These are phyloP conservation scores for Ustilago nuda DNA, from an alignment of 1,284 basidiomycete species.

Conservation along the genomic window DNA sequence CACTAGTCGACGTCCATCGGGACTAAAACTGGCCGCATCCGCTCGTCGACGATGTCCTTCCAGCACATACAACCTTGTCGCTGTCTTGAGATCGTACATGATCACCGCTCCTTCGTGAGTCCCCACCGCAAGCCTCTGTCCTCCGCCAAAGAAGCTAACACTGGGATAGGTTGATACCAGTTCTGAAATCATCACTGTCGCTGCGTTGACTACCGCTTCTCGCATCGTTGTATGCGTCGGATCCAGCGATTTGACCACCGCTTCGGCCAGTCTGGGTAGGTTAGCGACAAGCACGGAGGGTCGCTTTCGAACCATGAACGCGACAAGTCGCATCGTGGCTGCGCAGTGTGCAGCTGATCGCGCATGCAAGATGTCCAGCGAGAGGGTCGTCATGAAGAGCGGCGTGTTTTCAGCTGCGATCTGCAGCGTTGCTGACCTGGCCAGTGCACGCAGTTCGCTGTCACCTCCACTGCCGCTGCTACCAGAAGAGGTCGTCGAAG, in stretches of 20 bases:
- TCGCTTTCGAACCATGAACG: conserved; percentile 87
- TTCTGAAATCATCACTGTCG: conserved; percentile 87
- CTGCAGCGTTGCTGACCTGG: conserved; percentile 83
- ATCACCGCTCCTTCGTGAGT: conserved; percentile 85
- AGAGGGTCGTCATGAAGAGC: conserved; percentile 93
- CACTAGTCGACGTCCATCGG: conserved; percentile 88
- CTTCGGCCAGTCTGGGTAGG: conserved; percentile 88
- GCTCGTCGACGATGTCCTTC: conserved; percentile 77
- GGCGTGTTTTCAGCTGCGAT: conserved; percentile 86
- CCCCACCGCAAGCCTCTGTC: conserved; percentile 90
- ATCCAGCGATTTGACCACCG: conserved; percentile 95
- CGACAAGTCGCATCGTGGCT: conserved; percentile 90
- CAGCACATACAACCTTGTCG: conserved; percentile 91
- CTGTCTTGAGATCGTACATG: conserved; percentile 97
- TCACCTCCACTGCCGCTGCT: conserved; percentile 16
- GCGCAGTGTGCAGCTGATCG: conserved; percentile 82
- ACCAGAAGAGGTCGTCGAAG: conserved; percentile 14
- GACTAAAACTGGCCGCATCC: conserved; percentile 76
- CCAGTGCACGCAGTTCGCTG: conserved; percentile 68
- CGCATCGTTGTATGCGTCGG: conserved; percentile 85
- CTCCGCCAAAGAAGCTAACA: conserved; percentile 86
- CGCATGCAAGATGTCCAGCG: conserved; percentile 88
- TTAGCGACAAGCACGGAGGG: conserved; percentile 80
- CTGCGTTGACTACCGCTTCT: conserved; percentile 87
- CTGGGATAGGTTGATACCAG: conserved; percentile 84